Percentiles rank a stretch among this genome's conserved stretches.
phyloP scores from a whole-genome alignment of 2,329 filamentous ascomycete genomes.

The Apiospora marii region DNA sequence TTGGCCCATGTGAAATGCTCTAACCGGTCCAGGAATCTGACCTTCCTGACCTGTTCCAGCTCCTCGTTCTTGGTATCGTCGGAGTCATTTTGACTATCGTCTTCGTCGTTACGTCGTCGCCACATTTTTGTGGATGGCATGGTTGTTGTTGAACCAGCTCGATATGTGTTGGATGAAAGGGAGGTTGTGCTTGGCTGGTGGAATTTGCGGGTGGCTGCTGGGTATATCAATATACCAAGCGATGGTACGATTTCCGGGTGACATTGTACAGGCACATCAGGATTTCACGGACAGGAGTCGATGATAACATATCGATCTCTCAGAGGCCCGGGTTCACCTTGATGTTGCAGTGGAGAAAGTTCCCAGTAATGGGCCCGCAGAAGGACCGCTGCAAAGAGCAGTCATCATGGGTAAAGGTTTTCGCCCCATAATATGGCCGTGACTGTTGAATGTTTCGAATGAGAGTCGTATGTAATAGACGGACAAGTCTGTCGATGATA shows the following conservation, averaged over 20 bases:
- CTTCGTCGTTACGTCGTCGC: background rate
- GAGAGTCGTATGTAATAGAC: conserved; percentile 13
- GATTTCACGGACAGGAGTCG: background rate
- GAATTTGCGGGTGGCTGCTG: background rate
- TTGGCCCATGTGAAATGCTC: conserved; percentile 56
- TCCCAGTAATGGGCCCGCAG: conserved; percentile 5
- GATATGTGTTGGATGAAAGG: background rate
- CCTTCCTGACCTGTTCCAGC: conserved; percentile 12
- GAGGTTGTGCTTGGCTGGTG: background rate
- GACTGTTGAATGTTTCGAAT: conserved; percentile 8
- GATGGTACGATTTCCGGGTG: conserved; percentile 4
- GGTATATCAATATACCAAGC: background rate
- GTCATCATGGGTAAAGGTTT: conserved; percentile 8
- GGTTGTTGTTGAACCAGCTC: background rate
- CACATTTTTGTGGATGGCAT: background rate
- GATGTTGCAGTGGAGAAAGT: conserved; percentile 12
- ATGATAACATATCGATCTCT: conserved; percentile 18
- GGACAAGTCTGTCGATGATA: background rate
- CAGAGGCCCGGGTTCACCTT: background rate
- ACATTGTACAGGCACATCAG: conserved; percentile 3
- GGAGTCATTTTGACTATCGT: conserved; percentile 15
- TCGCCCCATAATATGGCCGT: conserved; percentile 21
- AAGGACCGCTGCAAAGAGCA: conserved; percentile 13
- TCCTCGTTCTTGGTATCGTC: conserved; percentile 14
- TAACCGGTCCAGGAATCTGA: conserved; percentile 34